phyloP scores from a whole-genome alignment of 805 yeast species.

The Ogataea pini region DNA sequence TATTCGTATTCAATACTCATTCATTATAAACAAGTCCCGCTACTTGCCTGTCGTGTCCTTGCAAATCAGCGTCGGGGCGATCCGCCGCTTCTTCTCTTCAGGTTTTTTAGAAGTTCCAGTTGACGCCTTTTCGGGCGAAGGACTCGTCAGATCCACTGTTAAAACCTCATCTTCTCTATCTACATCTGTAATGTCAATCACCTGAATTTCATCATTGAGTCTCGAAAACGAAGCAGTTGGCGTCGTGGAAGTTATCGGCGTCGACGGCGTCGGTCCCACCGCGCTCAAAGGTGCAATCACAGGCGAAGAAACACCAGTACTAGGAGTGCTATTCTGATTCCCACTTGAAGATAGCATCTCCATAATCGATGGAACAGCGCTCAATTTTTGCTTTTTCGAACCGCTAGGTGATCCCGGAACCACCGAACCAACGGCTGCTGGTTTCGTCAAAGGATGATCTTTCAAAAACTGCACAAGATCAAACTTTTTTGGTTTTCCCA shows the following conservation, averaged over 20 bases:
- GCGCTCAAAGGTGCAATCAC: too few relatives aligned
- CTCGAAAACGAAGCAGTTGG: constrained; percentile 15
- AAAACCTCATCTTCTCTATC: constrained; percentile 16
- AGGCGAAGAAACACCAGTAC: constrained; percentile 9
- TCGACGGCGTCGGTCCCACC: too few relatives aligned
- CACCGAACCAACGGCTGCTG: neutral
- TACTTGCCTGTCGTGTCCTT: neutral
- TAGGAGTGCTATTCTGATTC: neutral
- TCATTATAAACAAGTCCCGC: too few relatives aligned
- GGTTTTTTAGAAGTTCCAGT: neutral
- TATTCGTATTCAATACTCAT: too few relatives aligned
- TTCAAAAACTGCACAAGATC: constrained; percentile 25
- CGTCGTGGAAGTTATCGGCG: too few relatives aligned
- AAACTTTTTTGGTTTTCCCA: constrained; percentile 51
- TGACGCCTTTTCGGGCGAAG: neutral
- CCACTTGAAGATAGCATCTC: constrained; percentile 12
- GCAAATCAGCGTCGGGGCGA: neutral
- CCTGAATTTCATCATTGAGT: constrained; percentile 17
- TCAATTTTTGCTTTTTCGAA: constrained; percentile 4
- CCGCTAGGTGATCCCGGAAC: neutral
- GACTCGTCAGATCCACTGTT: neutral
- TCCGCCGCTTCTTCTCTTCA: neutral
- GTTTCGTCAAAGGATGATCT: constrained; percentile 17
- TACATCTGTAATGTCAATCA: constrained; percentile 24
- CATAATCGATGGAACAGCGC: constrained; percentile 15